These are phyloP conservation scores for Lomentospora prolificans DNA, from an alignment of 2,329 filamentous ascomycete genomes.

Conservation along the genomic window DNA sequence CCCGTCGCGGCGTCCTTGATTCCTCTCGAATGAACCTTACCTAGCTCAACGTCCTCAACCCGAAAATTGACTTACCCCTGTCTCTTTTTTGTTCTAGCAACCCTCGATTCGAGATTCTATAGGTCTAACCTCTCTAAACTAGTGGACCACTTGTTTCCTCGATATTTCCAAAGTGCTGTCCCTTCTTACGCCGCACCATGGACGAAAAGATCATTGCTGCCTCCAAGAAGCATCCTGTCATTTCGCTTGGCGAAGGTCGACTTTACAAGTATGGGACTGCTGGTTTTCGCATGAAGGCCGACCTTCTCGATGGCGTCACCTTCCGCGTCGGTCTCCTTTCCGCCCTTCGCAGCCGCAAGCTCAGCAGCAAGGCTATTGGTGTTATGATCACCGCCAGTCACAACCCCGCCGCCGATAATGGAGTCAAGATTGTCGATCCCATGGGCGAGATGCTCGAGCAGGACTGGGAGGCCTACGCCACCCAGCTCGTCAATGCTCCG, in stretches of 20 bases:
- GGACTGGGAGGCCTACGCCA: conserved; percentile 87
- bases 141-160: no score
- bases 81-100: neutral
- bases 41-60: no score
- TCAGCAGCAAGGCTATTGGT: conserved; percentile 83
- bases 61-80: no score
- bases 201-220: conserved; percentile 47
- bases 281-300: conserved; percentile 60
- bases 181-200: no score
- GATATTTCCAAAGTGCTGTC: no score
- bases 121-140: no score
- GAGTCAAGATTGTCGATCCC: conserved; percentile 91
- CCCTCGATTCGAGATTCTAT: neutral
- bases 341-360: conserved; percentile 78
- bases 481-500: conserved; percentile 75
- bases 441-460: conserved; percentile 97
- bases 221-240: conserved; percentile 52
- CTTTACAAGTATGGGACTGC: conserved; percentile 57
- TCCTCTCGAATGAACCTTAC: no score
- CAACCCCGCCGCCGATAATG: conserved; percentile 83
- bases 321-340: conserved; percentile 88
- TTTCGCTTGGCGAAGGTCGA: conserved; percentile 29
- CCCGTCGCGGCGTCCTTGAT: no score
- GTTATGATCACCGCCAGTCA: conserved; percentile 95
- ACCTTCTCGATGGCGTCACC: conserved; percentile 82